Evolutionary conservation across 176 grass and related monocot species (phyloP).

Genomic region (barley (Hordeum vulgare)): MorexV3_pseudomolecules_assembly NC_058522.1:527456781-527457280

Average conservation of each 20-base stretch:
- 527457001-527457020: constrained; percentile 39
- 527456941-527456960: too few species aligned
- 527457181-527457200: neutral
- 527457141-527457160: constrained; percentile 3
- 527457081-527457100: constrained; percentile 66
- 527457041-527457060: neutral
- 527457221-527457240: neutral
- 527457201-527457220: neutral
- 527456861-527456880: too few species aligned
- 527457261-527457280: constrained; percentile 39
- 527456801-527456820: too few species aligned
- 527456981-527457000: too few species aligned
- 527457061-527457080: constrained; percentile 32
- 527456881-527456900: too few species aligned
- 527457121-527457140: constrained; percentile 67
- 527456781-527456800: too few species aligned
- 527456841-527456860: too few species aligned
- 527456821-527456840: too few species aligned
- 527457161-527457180: constrained; percentile 16
- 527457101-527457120: constrained; percentile 73
- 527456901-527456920: too few species aligned
- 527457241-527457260: neutral
- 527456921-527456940: too few species aligned
- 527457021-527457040: constrained; percentile 45
- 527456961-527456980: too few species aligned